phyloP scores from a whole-genome alignment of 2,329 filamentous ascomycete genomes.

The Fonsecaea monophora region DNA sequence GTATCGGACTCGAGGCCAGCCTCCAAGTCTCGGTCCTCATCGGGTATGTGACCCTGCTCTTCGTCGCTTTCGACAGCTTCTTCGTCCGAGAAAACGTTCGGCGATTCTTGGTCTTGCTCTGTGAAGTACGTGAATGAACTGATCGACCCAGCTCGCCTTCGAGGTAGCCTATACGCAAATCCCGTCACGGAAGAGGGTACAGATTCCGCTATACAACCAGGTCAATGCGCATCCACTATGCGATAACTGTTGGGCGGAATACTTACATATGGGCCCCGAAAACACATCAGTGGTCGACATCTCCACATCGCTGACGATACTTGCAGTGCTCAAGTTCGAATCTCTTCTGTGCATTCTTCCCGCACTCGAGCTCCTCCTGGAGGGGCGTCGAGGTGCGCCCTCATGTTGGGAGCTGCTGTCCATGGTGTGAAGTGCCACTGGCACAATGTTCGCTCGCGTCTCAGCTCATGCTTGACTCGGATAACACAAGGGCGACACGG shows the following conservation, averaged over 20 bases:
- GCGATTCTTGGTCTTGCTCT: slow-evolving; percentile 71
- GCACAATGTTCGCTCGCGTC: neutral
- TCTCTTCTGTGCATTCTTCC: slow-evolving; percentile 65
- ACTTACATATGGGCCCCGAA: slow-evolving; percentile 68
- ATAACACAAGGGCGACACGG: neutral
- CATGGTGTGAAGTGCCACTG: slow-evolving; percentile 6
- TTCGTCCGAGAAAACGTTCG: slow-evolving; percentile 57
- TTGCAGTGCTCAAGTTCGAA: slow-evolving; percentile 69
- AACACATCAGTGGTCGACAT: slow-evolving; percentile 98
- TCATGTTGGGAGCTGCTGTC: neutral
- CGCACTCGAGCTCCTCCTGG: slow-evolving; percentile 1
- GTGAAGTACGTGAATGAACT: slow-evolving; percentile 89
- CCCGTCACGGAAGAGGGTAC: slow-evolving; percentile 93
- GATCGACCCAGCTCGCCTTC: slow-evolving; percentile 73
- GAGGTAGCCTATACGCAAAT: slow-evolving; percentile 81
- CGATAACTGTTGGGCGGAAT: neutral
- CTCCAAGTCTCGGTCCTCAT: slow-evolving; percentile 50
- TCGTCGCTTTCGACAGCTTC: slow-evolving; percentile 55
- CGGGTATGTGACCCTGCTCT: slow-evolving; percentile 50
- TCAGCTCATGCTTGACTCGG: neutral
- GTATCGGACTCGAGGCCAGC: slow-evolving; percentile 44
- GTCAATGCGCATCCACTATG: neutral
- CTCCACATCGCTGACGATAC: slow-evolving; percentile 93
- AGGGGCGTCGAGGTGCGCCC: neutral
- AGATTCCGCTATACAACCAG: slow-evolving; percentile 75